Percentiles rank a stretch among this genome's conserved stretches.
These are phyloP conservation scores for Wickerhamiella qilinensis DNA, from an alignment of 805 yeast species.

Conservation along the genomic window DNA sequence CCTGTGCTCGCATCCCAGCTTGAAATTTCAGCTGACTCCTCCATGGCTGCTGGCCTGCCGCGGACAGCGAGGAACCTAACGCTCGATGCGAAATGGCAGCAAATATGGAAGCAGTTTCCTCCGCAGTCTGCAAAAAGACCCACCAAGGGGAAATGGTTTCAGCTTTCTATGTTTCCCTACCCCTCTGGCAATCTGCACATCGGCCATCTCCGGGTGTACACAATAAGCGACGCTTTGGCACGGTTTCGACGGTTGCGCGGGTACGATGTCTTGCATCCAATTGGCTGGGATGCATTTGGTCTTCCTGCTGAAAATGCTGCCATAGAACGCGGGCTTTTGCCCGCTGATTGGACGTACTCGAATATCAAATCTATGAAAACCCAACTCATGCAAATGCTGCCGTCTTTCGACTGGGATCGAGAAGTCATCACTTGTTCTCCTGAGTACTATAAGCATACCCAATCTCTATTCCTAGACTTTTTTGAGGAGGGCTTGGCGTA, in stretches of 20 bases:
- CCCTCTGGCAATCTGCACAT: conserved; percentile 88
- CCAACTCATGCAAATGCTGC: conserved; percentile 64
- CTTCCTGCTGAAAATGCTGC: conserved; percentile 98
- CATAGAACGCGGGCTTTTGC: conserved; percentile 62
- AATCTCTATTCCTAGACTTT: conserved; percentile 60
- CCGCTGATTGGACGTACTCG: conserved; percentile 64
- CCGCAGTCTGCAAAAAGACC: conserved; percentile 2
- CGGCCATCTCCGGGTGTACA: conserved; percentile 88
- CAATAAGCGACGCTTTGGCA: conserved; percentile 72
- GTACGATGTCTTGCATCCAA: conserved; percentile 71
- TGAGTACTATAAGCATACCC: conserved; percentile 86
- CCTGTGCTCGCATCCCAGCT: no score
- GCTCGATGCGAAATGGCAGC: conserved; percentile 20
- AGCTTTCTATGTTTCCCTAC: conserved; percentile 85
- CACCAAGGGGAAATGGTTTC: conserved; percentile 32
- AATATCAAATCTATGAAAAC: conserved; percentile 77
- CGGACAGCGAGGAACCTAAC: no score
- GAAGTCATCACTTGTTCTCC: conserved; percentile 78
- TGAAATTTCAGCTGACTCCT: no score
- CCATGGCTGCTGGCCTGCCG: no score
- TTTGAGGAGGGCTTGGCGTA: conserved; percentile 72
- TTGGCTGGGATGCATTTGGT: conserved; percentile 99
- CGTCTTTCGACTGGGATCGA: conserved; percentile 86
- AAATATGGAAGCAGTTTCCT: conserved; percentile 13
- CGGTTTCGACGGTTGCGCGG: conserved; percentile 68